A percentile compares a stretch with the other conserved stretches of the same genome.
phyloP scores from a whole-genome alignment of 83 land plant genomes.

The Picea abies region DNA sequence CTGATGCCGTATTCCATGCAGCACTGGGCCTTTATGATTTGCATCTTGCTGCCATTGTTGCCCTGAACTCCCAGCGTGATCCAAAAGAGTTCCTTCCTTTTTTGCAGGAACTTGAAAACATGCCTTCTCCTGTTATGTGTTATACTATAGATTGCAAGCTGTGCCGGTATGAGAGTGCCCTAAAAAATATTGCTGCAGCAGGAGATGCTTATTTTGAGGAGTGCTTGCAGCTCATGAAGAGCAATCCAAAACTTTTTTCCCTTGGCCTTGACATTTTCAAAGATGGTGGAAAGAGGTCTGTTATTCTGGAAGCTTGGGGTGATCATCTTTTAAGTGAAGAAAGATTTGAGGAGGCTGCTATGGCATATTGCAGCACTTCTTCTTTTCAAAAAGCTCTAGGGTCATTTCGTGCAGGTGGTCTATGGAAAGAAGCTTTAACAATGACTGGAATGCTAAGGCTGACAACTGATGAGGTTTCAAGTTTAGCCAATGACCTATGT shows the following conservation, averaged over 20 bases:
- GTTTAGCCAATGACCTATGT: constrained; percentile 79
- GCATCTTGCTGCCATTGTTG: constrained; percentile 97
- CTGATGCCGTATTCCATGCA: constrained; percentile 87
- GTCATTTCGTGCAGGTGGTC: constrained; percentile 81
- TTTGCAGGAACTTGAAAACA: constrained; percentile 70
- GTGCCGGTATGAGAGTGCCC: constrained; percentile 79
- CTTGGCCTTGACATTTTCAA: constrained; percentile 66
- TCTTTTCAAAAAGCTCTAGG: constrained; percentile 79
- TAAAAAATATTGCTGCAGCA: constrained; percentile 74
- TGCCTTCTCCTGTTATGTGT: constrained; percentile 79
- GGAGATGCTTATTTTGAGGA: constrained; percentile 75
- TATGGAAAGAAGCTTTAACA: constrained; percentile 79
- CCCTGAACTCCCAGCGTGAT: constrained; percentile 88
- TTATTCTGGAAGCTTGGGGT: constrained; percentile 92
- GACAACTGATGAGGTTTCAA: constrained; percentile 38
- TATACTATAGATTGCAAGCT: constrained; percentile 86
- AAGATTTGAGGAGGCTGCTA: constrained; percentile 90
- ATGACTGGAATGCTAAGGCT: constrained; percentile 73
- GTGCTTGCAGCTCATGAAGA: constrained; percentile 73
- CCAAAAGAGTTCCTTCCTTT: constrained; percentile 98
- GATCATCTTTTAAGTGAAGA: constrained; percentile 72
- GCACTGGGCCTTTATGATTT: constrained; percentile 97
- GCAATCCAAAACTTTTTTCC: constrained; percentile 78
- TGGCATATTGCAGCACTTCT: constrained; percentile 72
- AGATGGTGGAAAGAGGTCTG: constrained; percentile 36